phyloP scores from a whole-genome alignment of 768 basidiomycete species.

The Lactarius sanguifluus region DNA sequence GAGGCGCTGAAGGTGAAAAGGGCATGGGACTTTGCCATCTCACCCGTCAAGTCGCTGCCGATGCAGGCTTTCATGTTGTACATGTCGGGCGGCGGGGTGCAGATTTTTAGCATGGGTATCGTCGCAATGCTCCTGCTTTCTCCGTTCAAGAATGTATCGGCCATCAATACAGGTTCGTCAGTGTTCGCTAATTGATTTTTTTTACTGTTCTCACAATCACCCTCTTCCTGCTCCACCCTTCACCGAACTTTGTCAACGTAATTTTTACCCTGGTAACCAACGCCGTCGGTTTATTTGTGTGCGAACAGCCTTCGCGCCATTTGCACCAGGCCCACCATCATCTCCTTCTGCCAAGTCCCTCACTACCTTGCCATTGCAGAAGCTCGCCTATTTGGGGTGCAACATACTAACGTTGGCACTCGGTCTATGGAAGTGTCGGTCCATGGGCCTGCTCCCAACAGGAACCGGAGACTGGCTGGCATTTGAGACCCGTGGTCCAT shows the following conservation, averaged over 20 bases:
- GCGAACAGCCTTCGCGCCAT: slow-evolving; percentile 63
- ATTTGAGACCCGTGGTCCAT: slow-evolving; percentile 77
- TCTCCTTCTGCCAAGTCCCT: slow-evolving; percentile 46
- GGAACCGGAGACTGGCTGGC: slow-evolving; percentile 95
- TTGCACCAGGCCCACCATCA: slow-evolving; percentile 57
- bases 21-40: slow-evolving; percentile 82
- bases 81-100: slow-evolving; percentile 95
- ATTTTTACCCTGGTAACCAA: not conserved
- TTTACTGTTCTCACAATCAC: not conserved
- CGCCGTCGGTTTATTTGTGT: not conserved
- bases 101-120: slow-evolving; percentile 96
- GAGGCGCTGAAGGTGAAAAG: slow-evolving; percentile 71
- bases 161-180: slow-evolving; percentile 72
- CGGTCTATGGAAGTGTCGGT: slow-evolving; percentile 89
- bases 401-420: slow-evolving; percentile 77
- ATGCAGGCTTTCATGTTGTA: slow-evolving; percentile 99
- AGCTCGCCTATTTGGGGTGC: slow-evolving; percentile 67
- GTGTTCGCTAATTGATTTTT: not conserved
- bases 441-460: slow-evolving; percentile 88
- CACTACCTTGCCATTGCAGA: slow-evolving; percentile 64
- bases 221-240: not conserved
- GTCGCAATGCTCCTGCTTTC: slow-evolving; percentile 88
- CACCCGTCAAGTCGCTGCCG: slow-evolving; percentile 86
- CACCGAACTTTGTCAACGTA: not conserved
- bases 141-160: slow-evolving; percentile 80